Base-by-base conservation (phyloP, 208 protist species). In the Crithidia bombi region DNA sequence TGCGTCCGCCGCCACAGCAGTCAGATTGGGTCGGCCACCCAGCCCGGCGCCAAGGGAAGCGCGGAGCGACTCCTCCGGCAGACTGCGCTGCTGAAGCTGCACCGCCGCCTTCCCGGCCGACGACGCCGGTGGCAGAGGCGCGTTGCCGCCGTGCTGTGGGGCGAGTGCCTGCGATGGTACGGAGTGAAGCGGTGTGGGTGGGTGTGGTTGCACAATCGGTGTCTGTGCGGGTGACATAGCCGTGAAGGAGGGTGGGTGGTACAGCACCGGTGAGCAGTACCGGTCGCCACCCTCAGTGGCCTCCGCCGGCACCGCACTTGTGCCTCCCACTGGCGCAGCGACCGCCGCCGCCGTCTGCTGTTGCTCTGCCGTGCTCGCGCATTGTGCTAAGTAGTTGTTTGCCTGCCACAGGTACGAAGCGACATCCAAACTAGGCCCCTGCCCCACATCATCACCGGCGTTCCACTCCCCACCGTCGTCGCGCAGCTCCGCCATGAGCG, bases 181-280 rank as follows among this genome's bases (percentile, higher is more conserved):
- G n/a, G n/a, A n/a, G n/a, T n/a, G n/a, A n/a, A n/a, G n/a, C n/a
- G n/a, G n/a, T n/a, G n/a, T n/a, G n/a, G 43, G 62, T 0, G 41
- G 44, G 19, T 57, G 67, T 9, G 23, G 32, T 11, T 10, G 55
- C 9, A 26, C 15, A 21, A 49, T 26, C n/a, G 36, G 10, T 6
- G 14, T 28, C 59, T 65, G 59, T 28, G 25, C 41, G 6, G 62
- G 52, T 30, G 32, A 58, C 12, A 10, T 36, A 23, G 43, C 0
- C 6, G 21, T 41, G 36, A 64, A 43, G 15, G 49, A 19, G 17
- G 50, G 30, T 0, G 39, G n/a, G 21, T 57, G 51, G 52, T 64
- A 63, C 33, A 49, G 59, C 21, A 47, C 39, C 12, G 61, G 69
- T 17, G 69, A 75, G 51, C 61, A 63, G 52, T 64, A 75, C 51